Conservation (phyloP, 768 basidiomycete species). For the Galerina marginata region DNA sequence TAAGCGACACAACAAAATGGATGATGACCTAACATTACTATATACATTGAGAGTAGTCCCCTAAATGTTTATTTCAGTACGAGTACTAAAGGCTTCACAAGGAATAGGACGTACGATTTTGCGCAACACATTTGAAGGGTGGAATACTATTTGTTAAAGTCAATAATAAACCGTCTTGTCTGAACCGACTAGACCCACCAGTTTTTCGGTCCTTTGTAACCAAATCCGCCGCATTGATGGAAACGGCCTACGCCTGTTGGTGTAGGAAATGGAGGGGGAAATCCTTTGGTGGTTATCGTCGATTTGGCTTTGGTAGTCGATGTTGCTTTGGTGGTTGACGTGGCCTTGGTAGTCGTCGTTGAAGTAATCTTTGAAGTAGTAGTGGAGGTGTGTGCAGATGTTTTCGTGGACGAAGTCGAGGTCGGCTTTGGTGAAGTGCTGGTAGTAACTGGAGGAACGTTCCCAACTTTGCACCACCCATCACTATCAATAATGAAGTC, state of each 20-base stretch:
- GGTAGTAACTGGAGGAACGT: conserved; percentile 2
- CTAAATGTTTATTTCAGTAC: background rate
- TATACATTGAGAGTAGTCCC: conserved; percentile 16
- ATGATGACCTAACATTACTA: no score
- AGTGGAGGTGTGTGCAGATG: background rate
- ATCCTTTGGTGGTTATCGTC: no score
- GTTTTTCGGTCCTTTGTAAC: conserved; percentile 5
- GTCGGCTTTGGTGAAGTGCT: background rate
- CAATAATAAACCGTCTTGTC: background rate
- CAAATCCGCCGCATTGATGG: conserved; percentile 16
- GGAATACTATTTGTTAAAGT: background rate
- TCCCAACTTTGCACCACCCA: conserved; percentile 36
- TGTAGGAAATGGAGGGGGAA: no score
- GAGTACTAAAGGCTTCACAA: background rate
- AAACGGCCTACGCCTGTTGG: conserved; percentile 11
- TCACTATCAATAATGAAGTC: conserved; percentile 37
- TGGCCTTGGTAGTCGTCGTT: conserved; percentile 2
- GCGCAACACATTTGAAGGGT: conserved; percentile 12
- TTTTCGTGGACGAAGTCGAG: no score
- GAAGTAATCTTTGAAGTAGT: background rate
- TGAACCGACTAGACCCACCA: background rate
- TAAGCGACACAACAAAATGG: no score
- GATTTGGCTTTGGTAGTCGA: no score
- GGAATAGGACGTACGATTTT: conserved; percentile 12
- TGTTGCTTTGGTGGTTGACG: no score